phyloP scores from a whole-genome alignment of 2,329 filamentous ascomycete species.

The Xylaria sp. region DNA sequence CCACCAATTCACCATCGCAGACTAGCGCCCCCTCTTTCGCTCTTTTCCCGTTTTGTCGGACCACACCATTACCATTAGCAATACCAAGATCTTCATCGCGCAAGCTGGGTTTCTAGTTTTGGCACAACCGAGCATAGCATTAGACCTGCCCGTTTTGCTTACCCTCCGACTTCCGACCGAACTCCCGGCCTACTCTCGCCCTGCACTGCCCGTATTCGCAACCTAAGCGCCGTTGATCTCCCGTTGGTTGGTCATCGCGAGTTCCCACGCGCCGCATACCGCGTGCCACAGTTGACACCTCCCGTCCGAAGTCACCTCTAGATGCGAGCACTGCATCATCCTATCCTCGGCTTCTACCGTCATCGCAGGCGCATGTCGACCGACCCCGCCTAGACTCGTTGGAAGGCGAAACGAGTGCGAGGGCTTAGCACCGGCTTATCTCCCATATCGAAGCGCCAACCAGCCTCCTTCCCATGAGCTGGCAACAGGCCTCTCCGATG shows the following conservation, averaged over 20 bases:
- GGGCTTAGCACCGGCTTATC: constrained; percentile 37
- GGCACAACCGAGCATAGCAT: neutral
- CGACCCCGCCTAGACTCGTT: constrained; percentile 32
- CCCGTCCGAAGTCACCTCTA: no score
- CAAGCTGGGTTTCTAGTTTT: neutral
- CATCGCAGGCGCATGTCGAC: constrained; percentile 44
- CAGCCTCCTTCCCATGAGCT: constrained; percentile 48
- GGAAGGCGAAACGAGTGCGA: constrained; percentile 48
- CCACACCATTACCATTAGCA: no score
- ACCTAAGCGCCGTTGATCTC: no score
- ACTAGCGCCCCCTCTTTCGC: constrained; percentile 11
- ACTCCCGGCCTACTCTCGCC: no score
- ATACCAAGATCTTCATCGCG: constrained; percentile 3
- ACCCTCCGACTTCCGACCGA: no score
- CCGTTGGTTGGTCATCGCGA: no score
- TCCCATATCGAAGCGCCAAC: constrained; percentile 11
- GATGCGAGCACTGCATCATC: constrained; percentile 23
- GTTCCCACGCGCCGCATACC: neutral
- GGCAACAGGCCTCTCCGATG: constrained; percentile 55
- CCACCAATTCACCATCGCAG: neutral
- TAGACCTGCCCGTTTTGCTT: no score
- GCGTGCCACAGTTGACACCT: neutral
- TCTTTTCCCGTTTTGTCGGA: no score
- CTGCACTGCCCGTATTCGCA: no score
- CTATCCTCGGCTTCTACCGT: neutral